phyloP scores from a whole-genome alignment of 345 rosid genomes.

The Syzygium oleosum region DNA sequence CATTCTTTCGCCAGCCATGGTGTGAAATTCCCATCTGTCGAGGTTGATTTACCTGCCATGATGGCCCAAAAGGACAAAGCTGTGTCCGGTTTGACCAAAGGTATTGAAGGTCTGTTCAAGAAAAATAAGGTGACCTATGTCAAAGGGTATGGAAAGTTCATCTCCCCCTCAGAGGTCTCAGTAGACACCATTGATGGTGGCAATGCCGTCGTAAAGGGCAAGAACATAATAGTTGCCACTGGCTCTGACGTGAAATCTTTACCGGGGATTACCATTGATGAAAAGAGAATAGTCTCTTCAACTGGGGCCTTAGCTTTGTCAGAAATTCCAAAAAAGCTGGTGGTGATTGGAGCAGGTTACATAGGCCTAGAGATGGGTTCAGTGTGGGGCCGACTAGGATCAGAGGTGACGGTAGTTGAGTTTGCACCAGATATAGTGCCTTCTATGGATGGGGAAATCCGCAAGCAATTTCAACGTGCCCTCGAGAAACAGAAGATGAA shows the following conservation, averaged over 20 bases:
- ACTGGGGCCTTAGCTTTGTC: slow-evolving; percentile 82
- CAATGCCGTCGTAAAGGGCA: slow-evolving; percentile 71
- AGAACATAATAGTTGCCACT: slow-evolving; percentile 82
- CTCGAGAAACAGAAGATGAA: slow-evolving; percentile 99
- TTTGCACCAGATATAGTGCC: slow-evolving; percentile 93
- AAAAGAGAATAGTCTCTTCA: slow-evolving; percentile 87
- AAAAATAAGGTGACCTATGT: slow-evolving; percentile 94
- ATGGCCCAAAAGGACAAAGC: slow-evolving; percentile 96
- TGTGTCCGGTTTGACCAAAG: slow-evolving; percentile 71
- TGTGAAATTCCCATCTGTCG: slow-evolving; percentile 80
- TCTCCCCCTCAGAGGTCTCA: slow-evolving; percentile 85
- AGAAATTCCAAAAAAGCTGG: slow-evolving; percentile 86
- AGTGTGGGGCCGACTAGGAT: slow-evolving; percentile 90
- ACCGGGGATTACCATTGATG: slow-evolving; percentile 94
- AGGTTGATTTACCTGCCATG: slow-evolving; percentile 95
- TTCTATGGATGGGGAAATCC: slow-evolving; percentile 89
- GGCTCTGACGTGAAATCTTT: slow-evolving; percentile 96
- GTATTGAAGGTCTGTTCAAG: slow-evolving; percentile 96
- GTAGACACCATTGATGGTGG: slow-evolving; percentile 84
- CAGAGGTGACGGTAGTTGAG: slow-evolving; percentile 98
- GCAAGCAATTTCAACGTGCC: slow-evolving; percentile 87
- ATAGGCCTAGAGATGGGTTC: slow-evolving; percentile 99
- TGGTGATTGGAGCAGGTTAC: slow-evolving; percentile 97
- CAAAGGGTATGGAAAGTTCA: slow-evolving; percentile 86
- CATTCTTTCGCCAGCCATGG: slow-evolving; percentile 87